A percentile compares a stretch with the other conserved stretches of the same genome.
phyloP scores from a whole-genome alignment of 345 rosid genomes.

The Melaleuca alternifolia region DNA sequence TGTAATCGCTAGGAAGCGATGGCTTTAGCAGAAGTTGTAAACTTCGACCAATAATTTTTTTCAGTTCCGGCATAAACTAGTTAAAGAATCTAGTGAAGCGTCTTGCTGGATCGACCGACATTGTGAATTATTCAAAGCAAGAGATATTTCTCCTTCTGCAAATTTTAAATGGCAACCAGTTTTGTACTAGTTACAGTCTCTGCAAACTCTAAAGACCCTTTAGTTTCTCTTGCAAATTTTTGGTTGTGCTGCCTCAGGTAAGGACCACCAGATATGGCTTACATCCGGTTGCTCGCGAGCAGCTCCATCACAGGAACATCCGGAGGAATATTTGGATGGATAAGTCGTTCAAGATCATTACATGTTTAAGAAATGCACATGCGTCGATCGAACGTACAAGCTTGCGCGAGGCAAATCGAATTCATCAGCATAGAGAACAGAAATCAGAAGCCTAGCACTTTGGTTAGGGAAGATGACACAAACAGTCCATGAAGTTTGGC shows the following conservation, averaged over 20 bases:
- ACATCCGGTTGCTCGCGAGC: not conserved
- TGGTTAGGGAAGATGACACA: not conserved
- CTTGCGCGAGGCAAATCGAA: too few species aligned
- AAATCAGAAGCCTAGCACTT: not conserved
- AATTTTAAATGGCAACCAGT: not conserved
- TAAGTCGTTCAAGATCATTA: not conserved
- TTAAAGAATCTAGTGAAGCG: not conserved
- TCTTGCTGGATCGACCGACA: not conserved
- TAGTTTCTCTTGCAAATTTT: not conserved
- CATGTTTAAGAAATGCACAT: not conserved
- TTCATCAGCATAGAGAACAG: not conserved
- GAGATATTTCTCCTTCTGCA: not conserved
- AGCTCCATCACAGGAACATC: not conserved
- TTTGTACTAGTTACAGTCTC: not conserved
- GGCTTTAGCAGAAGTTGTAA: constrained; percentile 33
- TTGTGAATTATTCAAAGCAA: not conserved
- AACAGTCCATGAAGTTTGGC: too few species aligned
- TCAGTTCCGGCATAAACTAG: not conserved
- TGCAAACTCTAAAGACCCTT: not conserved
- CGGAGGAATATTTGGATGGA: not conserved
- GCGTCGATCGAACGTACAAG: not conserved
- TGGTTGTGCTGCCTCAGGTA: not conserved
- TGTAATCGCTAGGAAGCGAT: constrained; percentile 40
- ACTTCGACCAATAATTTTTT: not conserved
- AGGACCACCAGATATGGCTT: not conserved